Evolutionary conservation across 2,329 filamentous ascomycete species (phyloP).

Genomic region (Diaporthe humulicola): DNA sequence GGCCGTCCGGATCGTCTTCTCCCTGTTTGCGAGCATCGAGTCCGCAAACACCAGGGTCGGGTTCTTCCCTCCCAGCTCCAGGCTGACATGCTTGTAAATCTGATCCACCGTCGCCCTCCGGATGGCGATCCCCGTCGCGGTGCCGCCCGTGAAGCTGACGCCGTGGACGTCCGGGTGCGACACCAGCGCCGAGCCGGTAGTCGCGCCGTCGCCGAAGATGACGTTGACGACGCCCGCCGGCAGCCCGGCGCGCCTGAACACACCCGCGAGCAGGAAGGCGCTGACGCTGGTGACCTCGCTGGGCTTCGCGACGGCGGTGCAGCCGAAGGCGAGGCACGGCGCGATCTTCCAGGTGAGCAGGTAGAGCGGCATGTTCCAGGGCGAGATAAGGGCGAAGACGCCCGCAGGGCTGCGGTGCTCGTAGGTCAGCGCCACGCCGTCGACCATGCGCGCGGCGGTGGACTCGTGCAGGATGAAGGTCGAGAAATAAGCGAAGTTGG

Average conservation of each 20-base stretch:
- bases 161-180: slow-evolving; percentile 45
- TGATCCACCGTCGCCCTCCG: slow-evolving; percentile 48
- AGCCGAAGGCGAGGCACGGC: slow-evolving; percentile 52
- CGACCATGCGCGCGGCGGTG: slow-evolving; percentile 48
- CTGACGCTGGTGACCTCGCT: slow-evolving; percentile 51
- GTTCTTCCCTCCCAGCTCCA: slow-evolving; percentile 62
- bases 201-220: slow-evolving; percentile 50
- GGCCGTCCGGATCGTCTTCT: slow-evolving; percentile 65
- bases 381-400: slow-evolving; percentile 51
- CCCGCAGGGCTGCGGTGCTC: slow-evolving; percentile 51
- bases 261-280: slow-evolving; percentile 47
- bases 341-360: slow-evolving; percentile 53
- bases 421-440: slow-evolving; percentile 49
- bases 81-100: slow-evolving; percentile 49
- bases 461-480: slow-evolving; percentile 52
- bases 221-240: slow-evolving; percentile 50
- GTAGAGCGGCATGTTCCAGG: slow-evolving; percentile 54
- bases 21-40: slow-evolving; percentile 55
- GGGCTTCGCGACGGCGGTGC: slow-evolving; percentile 52
- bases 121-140: slow-evolving; percentile 50
- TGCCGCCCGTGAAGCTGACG: slow-evolving; percentile 51
- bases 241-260: slow-evolving; percentile 45
- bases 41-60: slow-evolving; percentile 67
- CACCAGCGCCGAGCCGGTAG: slow-evolving; percentile 49
- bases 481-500: slow-evolving; percentile 52